These are phyloP conservation scores for Thelephora aurantiotincta DNA, from an alignment of 768 basidiomycete genomes.

Conservation along the genomic window DNA sequence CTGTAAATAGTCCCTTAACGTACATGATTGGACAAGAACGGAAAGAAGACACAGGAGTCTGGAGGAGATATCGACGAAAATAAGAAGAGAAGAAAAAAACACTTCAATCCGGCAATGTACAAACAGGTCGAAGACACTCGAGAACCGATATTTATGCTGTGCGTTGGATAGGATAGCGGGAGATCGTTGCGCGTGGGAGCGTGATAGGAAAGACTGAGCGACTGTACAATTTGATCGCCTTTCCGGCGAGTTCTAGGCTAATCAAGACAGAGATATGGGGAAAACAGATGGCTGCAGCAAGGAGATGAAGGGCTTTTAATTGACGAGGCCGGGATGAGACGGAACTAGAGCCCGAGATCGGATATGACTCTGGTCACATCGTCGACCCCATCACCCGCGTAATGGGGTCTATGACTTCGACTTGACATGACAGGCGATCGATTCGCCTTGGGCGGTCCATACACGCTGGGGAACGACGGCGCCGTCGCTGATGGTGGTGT, in stretches of 20 bases:
- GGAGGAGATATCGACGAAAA: no score
- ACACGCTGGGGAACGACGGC: slow-evolving; percentile 77
- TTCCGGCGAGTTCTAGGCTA: not conserved
- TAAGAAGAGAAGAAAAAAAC: no score
- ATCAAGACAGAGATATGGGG: slow-evolving; percentile 5
- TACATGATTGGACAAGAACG: no score
- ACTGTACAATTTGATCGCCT: no score
- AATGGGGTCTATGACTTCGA: slow-evolving; percentile 14
- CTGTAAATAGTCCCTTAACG: no score
- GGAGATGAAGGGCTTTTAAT: not conserved
- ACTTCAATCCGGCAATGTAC: no score
- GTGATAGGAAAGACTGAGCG: no score
- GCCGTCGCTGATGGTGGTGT: slow-evolving; percentile 69
- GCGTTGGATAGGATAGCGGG: no score
- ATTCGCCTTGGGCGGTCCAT: slow-evolving; percentile 43
- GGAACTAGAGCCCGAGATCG: slow-evolving; percentile 22
- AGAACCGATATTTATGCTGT: no score
- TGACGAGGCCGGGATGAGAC: not conserved
- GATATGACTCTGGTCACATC: slow-evolving; percentile 71
- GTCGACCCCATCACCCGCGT: slow-evolving; percentile 43
- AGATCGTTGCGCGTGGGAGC: no score
- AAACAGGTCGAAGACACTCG: no score
- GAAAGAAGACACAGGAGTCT: no score
- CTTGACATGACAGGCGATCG: slow-evolving; percentile 19
- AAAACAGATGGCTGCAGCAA: slow-evolving; percentile 6